Evolutionary conservation across 371 early-diverging fungal species (phyloP), one percentile per base, ranked within the genome.

Genomic region (Zychaea mexicana): DNA sequence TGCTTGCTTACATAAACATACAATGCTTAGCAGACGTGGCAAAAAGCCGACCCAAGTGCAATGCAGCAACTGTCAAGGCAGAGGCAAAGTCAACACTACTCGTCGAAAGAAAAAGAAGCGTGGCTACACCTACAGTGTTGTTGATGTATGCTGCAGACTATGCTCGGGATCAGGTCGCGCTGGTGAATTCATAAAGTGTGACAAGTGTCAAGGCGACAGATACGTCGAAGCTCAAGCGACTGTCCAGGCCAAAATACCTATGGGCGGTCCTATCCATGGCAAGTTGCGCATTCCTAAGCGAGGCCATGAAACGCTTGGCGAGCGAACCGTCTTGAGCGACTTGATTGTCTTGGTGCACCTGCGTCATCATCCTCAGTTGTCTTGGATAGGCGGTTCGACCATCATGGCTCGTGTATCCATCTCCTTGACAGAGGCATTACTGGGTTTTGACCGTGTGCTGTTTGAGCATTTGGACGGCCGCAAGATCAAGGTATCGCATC

Each of bases 391-490:
- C 39, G 83, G 84, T 62, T 78, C 86, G 28, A 92, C 96, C 36
- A 36, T 65, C 30, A 17, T 38, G 12, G 38, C 38, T 21, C 12
- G 21, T 2, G 85, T 88, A 19, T 88, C 91, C 62, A 90, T 98
- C 49, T 87, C 93, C 31, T 82, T 98, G 53, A 69, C 91, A 3
- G 97, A 97, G 59, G 96, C 98, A 0, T 86, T 98, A 13, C 90
- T 95, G 57, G 99, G 99, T 36, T 98, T 98, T 59, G 86, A 90
- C 64, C 85, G 87, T 68, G 81, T 90, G 38, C 56, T 86, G 66
- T 73, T 97, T 52, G 82, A 86, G 57, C 98, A 98, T 78, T 74
- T 98, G 65, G 98, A 98, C 70, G 94, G 92, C 62, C 89, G 97
- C 45, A 83, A 89, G 8, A 83, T 98, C 52, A 77, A 90, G 60